A percentile compares a stretch with the other conserved stretches of the same genome.
phyloP scores from a whole-genome alignment of 371 early-diverging fungal genomes.

The Mortierella polycephala region DNA sequence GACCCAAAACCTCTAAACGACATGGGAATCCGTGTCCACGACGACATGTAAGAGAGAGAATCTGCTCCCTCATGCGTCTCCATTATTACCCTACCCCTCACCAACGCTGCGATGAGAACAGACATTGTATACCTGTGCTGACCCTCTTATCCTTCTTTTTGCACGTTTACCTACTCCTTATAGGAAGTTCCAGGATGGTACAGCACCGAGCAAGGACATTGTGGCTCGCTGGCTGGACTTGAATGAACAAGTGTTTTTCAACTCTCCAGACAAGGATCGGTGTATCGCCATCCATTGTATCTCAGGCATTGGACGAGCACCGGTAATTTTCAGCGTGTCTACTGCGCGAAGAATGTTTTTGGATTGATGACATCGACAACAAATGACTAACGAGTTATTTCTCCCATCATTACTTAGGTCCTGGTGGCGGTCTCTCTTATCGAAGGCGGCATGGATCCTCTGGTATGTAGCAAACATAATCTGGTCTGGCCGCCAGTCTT shows the following conservation, averaged over 20 bases:
- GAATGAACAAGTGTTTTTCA: slow-evolving; percentile 52
- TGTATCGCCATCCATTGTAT: slow-evolving; percentile 78
- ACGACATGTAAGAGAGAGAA: slow-evolving; percentile 54
- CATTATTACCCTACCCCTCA: not conserved
- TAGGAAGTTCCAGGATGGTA: slow-evolving; percentile 71
- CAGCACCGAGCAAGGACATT: slow-evolving; percentile 56
- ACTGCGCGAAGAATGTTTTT: not conserved
- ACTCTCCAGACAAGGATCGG: slow-evolving; percentile 16
- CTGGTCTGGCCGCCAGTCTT: not conserved
- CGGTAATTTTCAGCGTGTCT: slow-evolving; percentile 54
- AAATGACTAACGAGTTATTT: not conserved
- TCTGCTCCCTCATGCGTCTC: too few relatives aligned
- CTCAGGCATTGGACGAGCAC: slow-evolving; percentile 79
- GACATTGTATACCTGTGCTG: not conserved
- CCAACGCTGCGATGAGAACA: not conserved
- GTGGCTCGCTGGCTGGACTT: slow-evolving; percentile 58
- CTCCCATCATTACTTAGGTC: slow-evolving; percentile 46
- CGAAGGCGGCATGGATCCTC: slow-evolving; percentile 76
- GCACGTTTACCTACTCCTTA: not conserved
- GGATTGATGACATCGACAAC: slow-evolving; percentile 14
- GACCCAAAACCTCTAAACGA: slow-evolving; percentile 57
- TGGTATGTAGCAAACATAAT: slow-evolving; percentile 50
- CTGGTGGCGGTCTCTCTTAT: slow-evolving; percentile 72
- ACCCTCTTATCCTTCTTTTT: not conserved
- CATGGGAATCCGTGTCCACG: slow-evolving; percentile 64